These are phyloP conservation scores for Colletotrichum gigasporum DNA, from an alignment of 2,329 filamentous ascomycete genomes.

Conservation along the genomic window DNA sequence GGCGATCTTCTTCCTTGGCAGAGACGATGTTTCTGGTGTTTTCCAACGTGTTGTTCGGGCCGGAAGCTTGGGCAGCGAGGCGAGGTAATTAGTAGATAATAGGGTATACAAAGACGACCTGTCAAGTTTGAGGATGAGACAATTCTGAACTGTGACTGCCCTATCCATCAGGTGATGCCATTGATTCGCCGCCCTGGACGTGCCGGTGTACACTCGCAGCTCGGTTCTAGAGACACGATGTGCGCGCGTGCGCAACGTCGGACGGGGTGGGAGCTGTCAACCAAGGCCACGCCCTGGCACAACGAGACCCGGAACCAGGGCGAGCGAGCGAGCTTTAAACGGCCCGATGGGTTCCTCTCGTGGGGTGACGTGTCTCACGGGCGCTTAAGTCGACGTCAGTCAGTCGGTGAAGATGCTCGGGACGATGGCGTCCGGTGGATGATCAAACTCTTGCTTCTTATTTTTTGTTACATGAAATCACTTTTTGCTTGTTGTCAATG, in stretches of 20 bases:
- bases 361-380: conserved; percentile 13
- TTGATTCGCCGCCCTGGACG: not conserved
- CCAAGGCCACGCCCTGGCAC: not conserved
- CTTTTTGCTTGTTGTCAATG: too few species aligned
- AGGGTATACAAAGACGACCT: not conserved
- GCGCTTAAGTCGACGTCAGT: conserved; percentile 31
- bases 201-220: not conserved
- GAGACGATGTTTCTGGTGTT: not conserved
- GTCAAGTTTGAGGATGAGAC: conserved; percentile 13
- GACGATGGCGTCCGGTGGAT: too few species aligned
- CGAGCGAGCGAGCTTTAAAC: conserved; percentile 19
- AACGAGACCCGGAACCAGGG: conserved; percentile 23
- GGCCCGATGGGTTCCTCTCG: conserved; percentile 18
- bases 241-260: conserved; percentile 16
- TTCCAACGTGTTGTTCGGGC: not conserved
- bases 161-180: not conserved
- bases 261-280: not conserved
- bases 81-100: not conserved
- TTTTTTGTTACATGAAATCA: not conserved
- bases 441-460: too few species aligned
- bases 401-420: conserved; percentile 12
- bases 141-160: not conserved
- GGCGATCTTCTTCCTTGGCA: not conserved
- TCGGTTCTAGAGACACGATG: conserved; percentile 10
- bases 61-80: not conserved